Percentiles rank a stretch among this genome's conserved stretches.
phyloP scores from a whole-genome alignment of 2,329 filamentous ascomycete genomes.

The Chaetomium globosum region DNA sequence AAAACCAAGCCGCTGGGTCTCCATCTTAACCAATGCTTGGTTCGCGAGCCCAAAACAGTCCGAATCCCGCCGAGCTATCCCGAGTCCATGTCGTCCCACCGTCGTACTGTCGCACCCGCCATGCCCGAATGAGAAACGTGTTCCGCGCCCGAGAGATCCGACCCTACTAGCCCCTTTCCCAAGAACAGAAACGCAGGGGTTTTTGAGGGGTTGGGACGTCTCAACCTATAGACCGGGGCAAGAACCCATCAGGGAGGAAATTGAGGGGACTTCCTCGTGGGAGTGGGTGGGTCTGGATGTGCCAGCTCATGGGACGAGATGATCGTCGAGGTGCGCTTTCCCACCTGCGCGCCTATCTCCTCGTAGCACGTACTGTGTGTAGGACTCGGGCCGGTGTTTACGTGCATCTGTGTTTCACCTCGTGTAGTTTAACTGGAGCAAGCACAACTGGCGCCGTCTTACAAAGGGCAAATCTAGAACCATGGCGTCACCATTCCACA shows the following conservation, averaged over 20 bases:
- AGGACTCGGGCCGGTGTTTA: not conserved
- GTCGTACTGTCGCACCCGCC: slow-evolving; percentile 5
- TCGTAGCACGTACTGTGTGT: not conserved
- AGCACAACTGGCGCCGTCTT: not conserved
- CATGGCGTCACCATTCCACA: slow-evolving; percentile 13
- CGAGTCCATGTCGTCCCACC: slow-evolving; percentile 14
- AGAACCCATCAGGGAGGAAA: not conserved
- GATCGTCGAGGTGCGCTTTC: not conserved
- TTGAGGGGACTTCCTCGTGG: not conserved
- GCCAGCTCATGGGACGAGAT: not conserved
- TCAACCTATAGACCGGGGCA: not conserved
- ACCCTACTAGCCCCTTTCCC: not conserved
- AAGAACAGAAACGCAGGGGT: not conserved
- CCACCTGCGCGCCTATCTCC: not conserved
- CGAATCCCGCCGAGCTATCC: not conserved
- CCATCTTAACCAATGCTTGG: not conserved
- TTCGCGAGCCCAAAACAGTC: not conserved
- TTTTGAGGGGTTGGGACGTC: not conserved
- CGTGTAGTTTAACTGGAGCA: not conserved
- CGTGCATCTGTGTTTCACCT: slow-evolving; percentile 11
- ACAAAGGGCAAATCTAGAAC: not conserved
- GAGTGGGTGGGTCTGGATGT: too few species aligned
- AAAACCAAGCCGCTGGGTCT: slow-evolving; percentile 2
- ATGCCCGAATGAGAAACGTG: not conserved
- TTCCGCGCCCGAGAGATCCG: not conserved